Conservation (phyloP, 202 grass and related monocot genomes). For the Carex arenaria region DNA sequence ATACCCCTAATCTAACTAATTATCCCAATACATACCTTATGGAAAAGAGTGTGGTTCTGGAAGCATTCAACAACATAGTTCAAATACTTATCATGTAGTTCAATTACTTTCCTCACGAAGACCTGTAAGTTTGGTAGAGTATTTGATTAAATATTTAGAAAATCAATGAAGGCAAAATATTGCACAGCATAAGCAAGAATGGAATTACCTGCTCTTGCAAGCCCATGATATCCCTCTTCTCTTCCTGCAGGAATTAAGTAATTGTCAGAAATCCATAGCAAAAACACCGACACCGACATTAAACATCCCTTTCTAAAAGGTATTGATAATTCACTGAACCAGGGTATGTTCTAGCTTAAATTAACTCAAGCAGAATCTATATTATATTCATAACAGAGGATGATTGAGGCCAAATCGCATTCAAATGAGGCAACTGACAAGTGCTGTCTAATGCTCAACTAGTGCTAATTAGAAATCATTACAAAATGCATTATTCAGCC, state of each 20-base stretch:
- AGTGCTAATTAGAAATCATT: neutral
- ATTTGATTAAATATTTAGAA: slow-evolving; percentile 17
- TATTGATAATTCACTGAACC: neutral
- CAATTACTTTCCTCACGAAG: slow-evolving; percentile 95
- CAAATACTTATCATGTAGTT: slow-evolving; percentile 95
- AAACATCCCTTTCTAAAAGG: neutral
- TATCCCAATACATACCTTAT: no score
- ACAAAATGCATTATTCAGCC: neutral
- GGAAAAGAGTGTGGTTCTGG: slow-evolving; percentile 89
- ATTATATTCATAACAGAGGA: neutral
- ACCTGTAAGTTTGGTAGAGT: slow-evolving; percentile 40
- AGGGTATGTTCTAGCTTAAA: neutral
- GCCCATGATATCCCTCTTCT: slow-evolving; percentile 84
- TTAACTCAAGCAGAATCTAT: neutral
- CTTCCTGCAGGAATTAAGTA: slow-evolving; percentile 41
- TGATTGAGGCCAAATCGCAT: neutral
- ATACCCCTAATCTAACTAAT: no score
- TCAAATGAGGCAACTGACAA: neutral
- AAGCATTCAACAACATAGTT: slow-evolving; percentile 90
- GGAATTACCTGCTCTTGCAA: slow-evolving; percentile 83
- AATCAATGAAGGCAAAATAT: neutral
- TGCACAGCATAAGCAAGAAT: neutral
- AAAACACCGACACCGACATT: neutral
- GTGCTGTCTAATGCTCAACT: neutral
- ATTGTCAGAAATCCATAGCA: neutral